These are phyloP conservation scores for Lasiodiplodia sp. DNA, from an alignment of 2,329 filamentous ascomycete genomes.

Conservation along the genomic window DNA sequence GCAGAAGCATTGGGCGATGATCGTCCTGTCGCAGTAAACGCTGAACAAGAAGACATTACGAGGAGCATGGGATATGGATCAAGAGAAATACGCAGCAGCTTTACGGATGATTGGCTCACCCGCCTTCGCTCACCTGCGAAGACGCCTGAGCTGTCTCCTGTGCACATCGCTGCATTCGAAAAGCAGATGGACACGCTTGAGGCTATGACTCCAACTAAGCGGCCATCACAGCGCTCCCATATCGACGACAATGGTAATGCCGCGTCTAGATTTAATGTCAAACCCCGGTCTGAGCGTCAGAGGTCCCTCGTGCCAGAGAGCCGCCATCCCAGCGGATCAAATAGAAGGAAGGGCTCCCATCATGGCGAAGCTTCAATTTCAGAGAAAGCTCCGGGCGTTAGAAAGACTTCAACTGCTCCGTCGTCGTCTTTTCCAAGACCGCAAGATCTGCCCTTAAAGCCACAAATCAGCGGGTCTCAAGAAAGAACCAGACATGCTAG, in stretches of 20 bases:
- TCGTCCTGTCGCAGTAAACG: not conserved
- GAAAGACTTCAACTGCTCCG: not conserved
- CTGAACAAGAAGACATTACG: not conserved
- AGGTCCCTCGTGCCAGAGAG: not conserved
- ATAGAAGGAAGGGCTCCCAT: not conserved
- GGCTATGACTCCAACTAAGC: conserved; percentile 3
- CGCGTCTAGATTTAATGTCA: not conserved
- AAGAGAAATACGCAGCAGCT: conserved; percentile 24
- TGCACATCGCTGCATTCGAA: not conserved
- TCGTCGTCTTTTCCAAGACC: not conserved
- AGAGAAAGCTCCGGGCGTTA: not conserved
- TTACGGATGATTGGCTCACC: conserved; percentile 18
- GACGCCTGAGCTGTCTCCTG: conserved; percentile 2
- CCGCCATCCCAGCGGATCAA: not conserved
- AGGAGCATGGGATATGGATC: conserved; percentile 8
- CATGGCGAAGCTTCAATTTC: not conserved
- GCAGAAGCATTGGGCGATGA: not conserved
- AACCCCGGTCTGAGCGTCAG: not conserved
- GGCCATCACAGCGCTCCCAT: not conserved
- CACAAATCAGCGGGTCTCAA: not conserved
- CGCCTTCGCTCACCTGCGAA: conserved; percentile 10
- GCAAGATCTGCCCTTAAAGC: not conserved
- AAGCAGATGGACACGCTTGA: not conserved
- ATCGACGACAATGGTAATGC: not conserved
- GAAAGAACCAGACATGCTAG: not conserved